These are phyloP conservation scores for Talaromyces pinophilus DNA, from an alignment of 2,329 filamentous ascomycete genomes.

Conservation along the genomic window DNA sequence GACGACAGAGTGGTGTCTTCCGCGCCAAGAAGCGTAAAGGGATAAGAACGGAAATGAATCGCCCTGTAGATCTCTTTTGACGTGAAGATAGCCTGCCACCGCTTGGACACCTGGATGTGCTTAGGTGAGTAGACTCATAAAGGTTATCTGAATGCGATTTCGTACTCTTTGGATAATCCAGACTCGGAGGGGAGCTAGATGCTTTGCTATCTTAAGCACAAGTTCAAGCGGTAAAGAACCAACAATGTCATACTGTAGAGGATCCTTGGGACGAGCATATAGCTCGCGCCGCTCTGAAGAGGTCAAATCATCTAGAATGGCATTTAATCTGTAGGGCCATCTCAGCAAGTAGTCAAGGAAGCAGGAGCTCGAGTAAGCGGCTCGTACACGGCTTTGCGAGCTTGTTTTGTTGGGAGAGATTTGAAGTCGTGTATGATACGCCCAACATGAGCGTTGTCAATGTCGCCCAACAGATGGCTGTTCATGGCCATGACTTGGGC, in stretches of 20 bases:
- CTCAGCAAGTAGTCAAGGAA: constrained; percentile 1
- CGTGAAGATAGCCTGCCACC: constrained; percentile 37
- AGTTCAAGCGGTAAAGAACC: constrained; percentile 37
- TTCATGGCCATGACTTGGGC: background rate
- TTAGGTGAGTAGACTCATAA: background rate
- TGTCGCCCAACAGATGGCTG: background rate
- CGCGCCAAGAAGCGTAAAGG: background rate
- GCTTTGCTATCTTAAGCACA: constrained; percentile 30
- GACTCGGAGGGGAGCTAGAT: constrained; percentile 34
- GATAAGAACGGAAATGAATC: constrained; percentile 25
- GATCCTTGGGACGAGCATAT: constrained; percentile 24
- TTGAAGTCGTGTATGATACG: constrained; percentile 26
- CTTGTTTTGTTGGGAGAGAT: constrained; percentile 26
- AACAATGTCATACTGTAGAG: constrained; percentile 39
- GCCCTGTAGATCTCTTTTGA: constrained; percentile 27
- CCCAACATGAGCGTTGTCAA: background rate
- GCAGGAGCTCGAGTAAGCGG: background rate
- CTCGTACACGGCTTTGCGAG: constrained; percentile 29
- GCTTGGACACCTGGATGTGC: constrained; percentile 35
- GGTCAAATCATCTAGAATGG: constrained; percentile 32
- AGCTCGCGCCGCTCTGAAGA: constrained; percentile 38
- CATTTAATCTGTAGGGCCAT: constrained; percentile 29
- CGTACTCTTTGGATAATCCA: constrained; percentile 35
- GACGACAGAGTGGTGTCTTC: background rate
- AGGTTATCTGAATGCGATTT: too few species aligned